Conservation (phyloP, 2,329 filamentous ascomycete genomes). For the Fusarium acutatum region DNA sequence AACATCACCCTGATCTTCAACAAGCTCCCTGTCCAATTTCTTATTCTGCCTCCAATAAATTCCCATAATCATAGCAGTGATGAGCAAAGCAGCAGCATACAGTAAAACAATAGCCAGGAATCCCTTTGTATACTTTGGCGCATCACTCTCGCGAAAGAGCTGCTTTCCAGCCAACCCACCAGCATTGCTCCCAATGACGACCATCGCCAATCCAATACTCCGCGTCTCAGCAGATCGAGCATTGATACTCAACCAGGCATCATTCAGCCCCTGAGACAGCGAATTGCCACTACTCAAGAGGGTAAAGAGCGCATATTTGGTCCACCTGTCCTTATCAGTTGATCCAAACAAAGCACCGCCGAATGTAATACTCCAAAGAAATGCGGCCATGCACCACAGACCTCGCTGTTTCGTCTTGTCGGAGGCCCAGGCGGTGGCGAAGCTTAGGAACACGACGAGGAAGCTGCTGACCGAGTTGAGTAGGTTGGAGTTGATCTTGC, state of each 20-base stretch:
- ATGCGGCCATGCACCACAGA: conserved; percentile 28
- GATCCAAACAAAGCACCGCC: conserved; percentile 21
- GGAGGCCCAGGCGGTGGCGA: conserved; percentile 21
- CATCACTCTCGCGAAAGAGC: conserved; percentile 33
- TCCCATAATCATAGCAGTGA: conserved; percentile 28
- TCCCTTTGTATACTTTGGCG: conserved; percentile 21
- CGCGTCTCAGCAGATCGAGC: conserved; percentile 13
- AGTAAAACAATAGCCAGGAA: conserved; percentile 33
- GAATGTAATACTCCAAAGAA: conserved; percentile 36
- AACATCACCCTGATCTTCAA: background rate
- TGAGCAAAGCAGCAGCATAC: conserved; percentile 25
- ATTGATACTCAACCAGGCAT: conserved; percentile 39
- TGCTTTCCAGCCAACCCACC: conserved; percentile 36
- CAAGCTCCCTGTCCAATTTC: background rate
- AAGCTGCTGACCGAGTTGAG: conserved; percentile 34
- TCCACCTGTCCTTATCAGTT: conserved; percentile 16
- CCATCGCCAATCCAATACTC: conserved; percentile 34
- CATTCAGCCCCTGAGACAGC: conserved; percentile 32
- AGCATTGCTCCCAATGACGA: conserved; percentile 39
- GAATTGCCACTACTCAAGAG: conserved; percentile 35
- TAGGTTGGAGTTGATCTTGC: conserved; percentile 35
- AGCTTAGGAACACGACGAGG: conserved; percentile 27
- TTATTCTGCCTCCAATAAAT: conserved; percentile 37
- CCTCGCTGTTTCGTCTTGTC: conserved; percentile 33
- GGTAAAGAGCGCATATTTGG: conserved; percentile 27